Evolutionary conservation across 257 asterid species (phyloP).

Genomic region (Cinchona pubescens): DNA sequence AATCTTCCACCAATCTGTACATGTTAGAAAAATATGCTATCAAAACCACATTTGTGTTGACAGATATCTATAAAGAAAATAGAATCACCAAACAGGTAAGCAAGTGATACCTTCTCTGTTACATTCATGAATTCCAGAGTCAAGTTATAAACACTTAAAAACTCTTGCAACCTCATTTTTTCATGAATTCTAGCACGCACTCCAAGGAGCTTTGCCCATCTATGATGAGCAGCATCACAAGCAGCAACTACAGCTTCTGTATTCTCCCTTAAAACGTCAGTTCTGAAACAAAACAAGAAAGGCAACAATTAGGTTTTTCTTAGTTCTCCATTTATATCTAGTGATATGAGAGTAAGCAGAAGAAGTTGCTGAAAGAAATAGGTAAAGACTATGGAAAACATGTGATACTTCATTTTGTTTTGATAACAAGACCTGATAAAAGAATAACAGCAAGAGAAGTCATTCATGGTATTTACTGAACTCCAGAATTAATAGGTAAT

Average conservation of each 20-base stretch:
- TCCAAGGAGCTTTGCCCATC: constrained; percentile 98
- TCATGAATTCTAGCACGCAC: constrained; percentile 91
- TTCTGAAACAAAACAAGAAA: constrained; percentile 41
- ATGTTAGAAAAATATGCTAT: constrained; percentile 40
- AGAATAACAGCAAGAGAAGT: not conserved
- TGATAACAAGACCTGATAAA: not conserved
- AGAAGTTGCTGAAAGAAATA: not conserved
- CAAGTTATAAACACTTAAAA: constrained; percentile 71
- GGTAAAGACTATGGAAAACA: too few species aligned
- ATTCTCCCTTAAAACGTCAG: constrained; percentile 91
- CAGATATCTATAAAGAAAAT: constrained; percentile 4
- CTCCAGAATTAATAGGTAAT: not conserved
- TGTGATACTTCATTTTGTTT: not conserved
- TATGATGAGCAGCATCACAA: constrained; percentile 98
- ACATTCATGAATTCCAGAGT: constrained; percentile 88
- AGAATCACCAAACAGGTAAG: constrained; percentile 18
- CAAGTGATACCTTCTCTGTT: constrained; percentile 72
- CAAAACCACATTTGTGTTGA: constrained; percentile 25
- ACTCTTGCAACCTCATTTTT: constrained; percentile 78
- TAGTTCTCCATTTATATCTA: not conserved
- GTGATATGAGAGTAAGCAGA: not conserved
- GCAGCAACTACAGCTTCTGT: constrained; percentile 97
- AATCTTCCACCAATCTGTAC: constrained; percentile 97
- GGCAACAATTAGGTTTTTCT: not conserved
- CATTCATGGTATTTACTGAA: not conserved